Evolutionary conservation across 495 filamentous ascomycete species (phyloP).

Genomic region (Hypoxylon subgilvum): DNA sequence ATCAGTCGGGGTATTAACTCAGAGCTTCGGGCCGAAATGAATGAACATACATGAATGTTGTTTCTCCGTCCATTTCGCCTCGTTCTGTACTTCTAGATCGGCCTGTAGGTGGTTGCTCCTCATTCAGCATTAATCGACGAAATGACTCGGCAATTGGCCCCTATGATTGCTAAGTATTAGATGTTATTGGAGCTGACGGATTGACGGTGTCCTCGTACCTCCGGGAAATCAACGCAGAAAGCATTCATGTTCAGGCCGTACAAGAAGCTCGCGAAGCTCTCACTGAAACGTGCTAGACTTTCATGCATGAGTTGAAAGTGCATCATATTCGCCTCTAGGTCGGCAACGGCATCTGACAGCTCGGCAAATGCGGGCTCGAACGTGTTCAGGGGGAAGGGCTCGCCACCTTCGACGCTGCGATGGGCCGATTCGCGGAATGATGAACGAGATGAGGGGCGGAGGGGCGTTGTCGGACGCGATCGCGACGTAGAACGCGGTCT

Average conservation of each 20-base stretch:
- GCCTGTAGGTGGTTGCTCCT: conserved; percentile 47
- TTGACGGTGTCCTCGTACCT: conserved; percentile 58
- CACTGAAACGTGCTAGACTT: conserved; percentile 89
- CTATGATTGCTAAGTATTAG: conserved; percentile 31
- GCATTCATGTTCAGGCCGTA: conserved; percentile 99
- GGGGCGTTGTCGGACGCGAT: conserved; percentile 89
- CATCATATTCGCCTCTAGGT: conserved; percentile 96
- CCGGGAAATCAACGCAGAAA: conserved; percentile 97
- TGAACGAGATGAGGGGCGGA: conserved; percentile 88
- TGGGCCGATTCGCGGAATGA: conserved; percentile 74
- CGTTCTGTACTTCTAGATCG: conserved; percentile 42
- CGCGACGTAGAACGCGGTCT: conserved; percentile 57
- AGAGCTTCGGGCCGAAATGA: background rate
- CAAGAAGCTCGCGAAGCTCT: conserved; percentile 93
- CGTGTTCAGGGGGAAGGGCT: conserved; percentile 75
- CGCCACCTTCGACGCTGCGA: conserved; percentile 61
- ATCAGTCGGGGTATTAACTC: conserved; percentile 5
- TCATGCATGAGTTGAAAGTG: conserved; percentile 97
- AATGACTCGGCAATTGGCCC: conserved; percentile 70
- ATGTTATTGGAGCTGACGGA: background rate
- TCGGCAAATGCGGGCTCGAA: conserved; percentile 92
- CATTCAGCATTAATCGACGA: conserved; percentile 61
- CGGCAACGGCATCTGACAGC: conserved; percentile 90
- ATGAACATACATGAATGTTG: conserved; percentile 80
- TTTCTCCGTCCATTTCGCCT: conserved; percentile 62